Conservation (phyloP, 192 early-diverging fungal species). For the Entomortierella chlamydospora region DNA sequence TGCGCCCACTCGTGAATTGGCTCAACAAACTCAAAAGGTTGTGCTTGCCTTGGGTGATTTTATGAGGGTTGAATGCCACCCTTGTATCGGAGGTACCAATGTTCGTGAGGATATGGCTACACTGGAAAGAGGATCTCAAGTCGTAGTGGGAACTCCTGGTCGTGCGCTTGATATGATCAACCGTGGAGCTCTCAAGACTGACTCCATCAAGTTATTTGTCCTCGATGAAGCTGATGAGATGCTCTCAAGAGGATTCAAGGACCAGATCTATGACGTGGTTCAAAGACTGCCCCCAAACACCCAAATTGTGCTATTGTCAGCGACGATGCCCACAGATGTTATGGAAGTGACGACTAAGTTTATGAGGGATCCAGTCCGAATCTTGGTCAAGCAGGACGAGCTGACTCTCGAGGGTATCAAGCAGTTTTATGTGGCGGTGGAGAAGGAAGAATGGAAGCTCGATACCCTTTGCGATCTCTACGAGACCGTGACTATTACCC, state of each 20-base stretch:
- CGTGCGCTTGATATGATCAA: conserved; percentile 98
- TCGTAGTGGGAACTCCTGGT: conserved; percentile 97
- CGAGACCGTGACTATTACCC: conserved; percentile 95
- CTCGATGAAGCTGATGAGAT: conserved; percentile 99
- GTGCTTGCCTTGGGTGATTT: conserved; percentile 92
- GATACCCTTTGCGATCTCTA: conserved; percentile 97
- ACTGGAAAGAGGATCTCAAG: conserved; percentile 81
- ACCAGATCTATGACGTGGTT: conserved; percentile 96
- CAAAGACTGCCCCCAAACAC: conserved; percentile 82
- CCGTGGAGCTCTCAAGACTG: conserved; percentile 80
- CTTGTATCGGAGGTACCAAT: conserved; percentile 96
- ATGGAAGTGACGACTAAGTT: conserved; percentile 94
- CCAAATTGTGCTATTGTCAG: conserved; percentile 96
- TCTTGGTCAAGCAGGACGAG: conserved; percentile 96
- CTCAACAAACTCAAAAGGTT: conserved; percentile 94
- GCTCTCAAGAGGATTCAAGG: conserved; percentile 96
- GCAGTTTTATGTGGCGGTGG: conserved; percentile 97
- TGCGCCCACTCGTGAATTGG: conserved; percentile 95
- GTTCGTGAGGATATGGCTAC: conserved; percentile 86
- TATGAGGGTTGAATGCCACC: conserved; percentile 90
- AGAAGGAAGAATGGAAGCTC: conserved; percentile 98
- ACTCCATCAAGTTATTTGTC: conserved; percentile 93
- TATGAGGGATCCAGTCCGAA: conserved; percentile 97
- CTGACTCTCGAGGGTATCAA: conserved; percentile 89
- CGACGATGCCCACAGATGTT: conserved; percentile 94